phyloP scores from a whole-genome alignment of 1,284 basidiomycete genomes.

The Cutaneotrichosporon sp. region DNA sequence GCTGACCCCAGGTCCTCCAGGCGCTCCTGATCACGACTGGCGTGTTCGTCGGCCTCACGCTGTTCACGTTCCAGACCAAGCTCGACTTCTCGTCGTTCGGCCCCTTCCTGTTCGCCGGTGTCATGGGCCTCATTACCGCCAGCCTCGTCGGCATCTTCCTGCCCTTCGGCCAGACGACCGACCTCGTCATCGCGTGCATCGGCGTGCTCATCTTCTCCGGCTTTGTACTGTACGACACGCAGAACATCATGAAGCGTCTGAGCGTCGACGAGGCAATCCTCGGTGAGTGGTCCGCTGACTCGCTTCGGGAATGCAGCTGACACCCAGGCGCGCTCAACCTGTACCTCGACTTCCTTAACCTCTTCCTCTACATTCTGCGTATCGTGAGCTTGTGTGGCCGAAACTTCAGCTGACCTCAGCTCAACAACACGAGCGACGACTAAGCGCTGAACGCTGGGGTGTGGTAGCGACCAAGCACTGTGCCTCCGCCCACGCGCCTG shows the following conservation, averaged over 20 bases:
- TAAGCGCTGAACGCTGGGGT: neutral
- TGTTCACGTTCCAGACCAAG: slow-evolving; percentile 59
- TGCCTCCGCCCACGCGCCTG: neutral
- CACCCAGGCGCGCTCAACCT: slow-evolving; percentile 25
- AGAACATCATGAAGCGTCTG: slow-evolving; percentile 54
- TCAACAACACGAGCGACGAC: slow-evolving; percentile 11
- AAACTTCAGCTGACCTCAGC: slow-evolving; percentile 6
- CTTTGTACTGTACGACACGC: slow-evolving; percentile 52
- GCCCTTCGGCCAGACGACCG: slow-evolving; percentile 52
- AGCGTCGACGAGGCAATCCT: slow-evolving; percentile 52
- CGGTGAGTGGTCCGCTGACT: no score
- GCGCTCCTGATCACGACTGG: slow-evolving; percentile 59
- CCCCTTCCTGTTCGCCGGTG: slow-evolving; percentile 49
- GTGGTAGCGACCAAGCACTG: neutral
- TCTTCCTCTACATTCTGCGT: slow-evolving; percentile 51
- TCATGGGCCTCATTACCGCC: slow-evolving; percentile 49
- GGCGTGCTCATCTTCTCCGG: slow-evolving; percentile 53
- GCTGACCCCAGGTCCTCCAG: slow-evolving; percentile 54
- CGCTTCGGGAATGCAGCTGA: no score
- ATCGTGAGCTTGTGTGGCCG: slow-evolving; percentile 35
- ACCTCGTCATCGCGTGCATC: slow-evolving; percentile 48
- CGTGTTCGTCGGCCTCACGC: slow-evolving; percentile 58
- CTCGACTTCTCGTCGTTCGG: slow-evolving; percentile 52
- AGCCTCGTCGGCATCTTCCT: slow-evolving; percentile 51
- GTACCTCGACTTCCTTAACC: slow-evolving; percentile 49